Base-by-base conservation (phyloP, 2,329 filamentous ascomycete species). In the Talaromyces sp. region DNA sequence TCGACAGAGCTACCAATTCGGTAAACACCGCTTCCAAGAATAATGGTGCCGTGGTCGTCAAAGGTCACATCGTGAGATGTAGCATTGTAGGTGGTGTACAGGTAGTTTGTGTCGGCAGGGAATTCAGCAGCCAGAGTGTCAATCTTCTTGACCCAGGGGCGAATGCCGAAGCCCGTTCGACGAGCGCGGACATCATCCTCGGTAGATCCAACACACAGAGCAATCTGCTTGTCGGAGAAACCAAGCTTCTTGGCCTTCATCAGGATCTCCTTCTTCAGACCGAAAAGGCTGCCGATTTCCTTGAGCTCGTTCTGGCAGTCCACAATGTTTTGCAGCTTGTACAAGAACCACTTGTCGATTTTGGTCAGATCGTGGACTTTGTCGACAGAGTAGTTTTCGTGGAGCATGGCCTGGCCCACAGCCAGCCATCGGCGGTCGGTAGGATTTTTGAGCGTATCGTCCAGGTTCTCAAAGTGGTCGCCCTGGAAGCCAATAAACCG, bases 291-390 rank as follows among this genome's bases (percentile, higher is more conserved):
- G 66, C 92, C 92, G 62, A 91, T 86, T 32, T 88, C 85, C 79
- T 96, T 86, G 64, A 99, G 86, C 74, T 96, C 90, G 66, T 86
- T 86, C 62, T 89, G 91, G 80, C 89, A 92, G 76, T 97, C 86
- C 57, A 96, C 94, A 70, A 99, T 90, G 81, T 97, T 97, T 80
- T 96, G 88, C 56, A 99, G 86, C 85, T 99, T 97, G 86, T 97
- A 86, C 69, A 99, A 80, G 83, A 99, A 99, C 94, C 94, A 97
- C 79, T 96, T 96, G 81, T 97, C 94, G 70, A 99, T 99, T 84
- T 96, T 97, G 79, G 90, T 96, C 68, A 99, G 81, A 7, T 97
- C 91, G 73, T 97, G 92, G 17, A 99, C 83, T 75, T 85, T 87
- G 65, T 99, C 93, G 53, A 97, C 92, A 1, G 90, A 86, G 82